Conservation (phyloP, 2,329 filamentous ascomycete species). For the Aspergillus fructus region DNA sequence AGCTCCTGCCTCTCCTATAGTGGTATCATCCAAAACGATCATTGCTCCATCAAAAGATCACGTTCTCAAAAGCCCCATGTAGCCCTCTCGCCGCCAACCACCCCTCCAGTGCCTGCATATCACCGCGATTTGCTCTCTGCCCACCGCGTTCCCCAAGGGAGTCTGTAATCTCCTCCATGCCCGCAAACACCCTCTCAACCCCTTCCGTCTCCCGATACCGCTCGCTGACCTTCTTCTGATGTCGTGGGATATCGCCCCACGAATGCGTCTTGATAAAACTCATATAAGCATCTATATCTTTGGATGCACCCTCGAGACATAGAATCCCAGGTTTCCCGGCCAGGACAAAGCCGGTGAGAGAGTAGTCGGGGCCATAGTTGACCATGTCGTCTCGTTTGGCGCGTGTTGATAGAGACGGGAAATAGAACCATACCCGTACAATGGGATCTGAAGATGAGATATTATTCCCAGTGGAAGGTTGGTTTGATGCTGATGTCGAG, state of each 20-base stretch:
- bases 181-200: slow-evolving; percentile 27
- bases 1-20: neutral
- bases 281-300: slow-evolving; percentile 59
- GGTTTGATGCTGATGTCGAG: neutral
- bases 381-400: slow-evolving; percentile 60
- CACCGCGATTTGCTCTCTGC: slow-evolving; percentile 33
- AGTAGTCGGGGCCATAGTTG: slow-evolving; percentile 52
- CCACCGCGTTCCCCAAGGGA: slow-evolving; percentile 33
- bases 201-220: slow-evolving; percentile 44
- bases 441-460: slow-evolving; percentile 24
- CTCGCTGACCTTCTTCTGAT: slow-evolving; percentile 64
- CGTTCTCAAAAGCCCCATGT: slow-evolving; percentile 31
- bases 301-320: slow-evolving; percentile 39
- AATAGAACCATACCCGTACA: slow-evolving; percentile 63
- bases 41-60: slow-evolving; percentile 26
- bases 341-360: slow-evolving; percentile 59
- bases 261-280: slow-evolving; percentile 63
- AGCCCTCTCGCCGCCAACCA: slow-evolving; percentile 29
- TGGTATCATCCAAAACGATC: too few relatives aligned
- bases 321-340: slow-evolving; percentile 58
- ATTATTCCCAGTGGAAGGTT: neutral
- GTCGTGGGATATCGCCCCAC: slow-evolving; percentile 62
- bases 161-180: slow-evolving; percentile 36
- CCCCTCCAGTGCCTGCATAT: slow-evolving; percentile 36
- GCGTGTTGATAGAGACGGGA: slow-evolving; percentile 61